Conservation (phyloP, 371 early-diverging fungal genomes). For the Rhizopus sp. region DNA sequence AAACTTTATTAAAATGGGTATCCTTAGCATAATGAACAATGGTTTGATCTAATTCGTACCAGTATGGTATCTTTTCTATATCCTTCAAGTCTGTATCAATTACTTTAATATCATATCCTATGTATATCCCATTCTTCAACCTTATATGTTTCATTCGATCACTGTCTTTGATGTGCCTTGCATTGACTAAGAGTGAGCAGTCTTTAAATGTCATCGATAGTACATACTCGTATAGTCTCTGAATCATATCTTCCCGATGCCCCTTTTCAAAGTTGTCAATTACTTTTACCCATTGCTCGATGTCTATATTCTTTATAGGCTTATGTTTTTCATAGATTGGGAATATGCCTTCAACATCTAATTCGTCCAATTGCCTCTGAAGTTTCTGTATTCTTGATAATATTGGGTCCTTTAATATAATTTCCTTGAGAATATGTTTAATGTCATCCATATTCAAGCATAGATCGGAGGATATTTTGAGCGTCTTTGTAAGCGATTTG, state of each 20-base stretch:
- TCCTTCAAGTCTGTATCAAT: slow-evolving; percentile 59
- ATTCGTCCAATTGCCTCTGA: slow-evolving; percentile 46
- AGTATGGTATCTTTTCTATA: slow-evolving; percentile 47
- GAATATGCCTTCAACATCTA: slow-evolving; percentile 50
- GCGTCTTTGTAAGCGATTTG: slow-evolving; percentile 32
- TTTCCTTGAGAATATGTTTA: slow-evolving; percentile 11
- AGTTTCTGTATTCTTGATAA: slow-evolving; percentile 34
- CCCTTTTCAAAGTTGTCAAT: slow-evolving; percentile 19
- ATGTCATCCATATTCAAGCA: neutral
- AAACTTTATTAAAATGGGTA: slow-evolving; percentile 7
- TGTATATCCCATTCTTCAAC: neutral
- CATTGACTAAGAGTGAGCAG: slow-evolving; percentile 55
- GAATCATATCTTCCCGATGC: slow-evolving; percentile 12
- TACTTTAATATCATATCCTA: slow-evolving; percentile 39
- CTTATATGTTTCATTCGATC: too few species aligned
- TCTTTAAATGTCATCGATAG: slow-evolving; percentile 66
- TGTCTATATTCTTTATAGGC: slow-evolving; percentile 5
- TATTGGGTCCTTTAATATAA: slow-evolving; percentile 42
- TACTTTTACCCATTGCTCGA: slow-evolving; percentile 27
- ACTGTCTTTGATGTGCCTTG: neutral
- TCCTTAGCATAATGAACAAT: slow-evolving; percentile 44
- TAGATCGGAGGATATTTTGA: slow-evolving; percentile 23
- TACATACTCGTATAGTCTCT: slow-evolving; percentile 49
- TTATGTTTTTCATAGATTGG: slow-evolving; percentile 25
- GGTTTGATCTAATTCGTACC: slow-evolving; percentile 46